phyloP scores from a whole-genome alignment of 129 eudicot species.

The Glebionis coronaria region DNA sequence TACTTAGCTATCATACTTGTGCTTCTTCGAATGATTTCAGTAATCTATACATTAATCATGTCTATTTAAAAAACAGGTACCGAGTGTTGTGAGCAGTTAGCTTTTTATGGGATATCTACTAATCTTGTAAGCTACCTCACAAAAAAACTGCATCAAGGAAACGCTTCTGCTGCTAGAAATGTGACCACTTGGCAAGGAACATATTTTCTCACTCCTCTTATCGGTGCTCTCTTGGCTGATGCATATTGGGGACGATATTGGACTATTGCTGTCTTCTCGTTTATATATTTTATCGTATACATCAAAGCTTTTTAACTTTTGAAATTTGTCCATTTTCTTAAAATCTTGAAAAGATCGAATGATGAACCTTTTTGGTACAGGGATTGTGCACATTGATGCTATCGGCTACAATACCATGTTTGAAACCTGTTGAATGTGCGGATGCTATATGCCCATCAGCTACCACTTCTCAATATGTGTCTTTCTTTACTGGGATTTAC shows the following conservation, averaged over 20 bases:
- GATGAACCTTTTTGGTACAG: too few species aligned
- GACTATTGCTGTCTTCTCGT: constrained; percentile 73
- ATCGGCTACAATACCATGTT: too few species aligned
- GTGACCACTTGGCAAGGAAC: constrained; percentile 83
- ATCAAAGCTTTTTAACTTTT: neutral
- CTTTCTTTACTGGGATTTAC: too few species aligned
- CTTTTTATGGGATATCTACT: constrained; percentile 65
- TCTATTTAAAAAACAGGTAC: constrained; percentile 39
- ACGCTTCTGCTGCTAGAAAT: constrained; percentile 65
- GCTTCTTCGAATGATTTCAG: neutral
- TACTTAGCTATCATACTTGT: neutral
- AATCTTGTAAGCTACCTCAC: constrained; percentile 74
- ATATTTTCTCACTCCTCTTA: constrained; percentile 68
- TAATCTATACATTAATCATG: neutral
- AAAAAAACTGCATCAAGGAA: constrained; percentile 60
- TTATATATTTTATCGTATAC: constrained; percentile 59
- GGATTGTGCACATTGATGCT: too few species aligned
- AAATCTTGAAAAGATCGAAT: too few species aligned
- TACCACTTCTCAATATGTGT: too few species aligned
- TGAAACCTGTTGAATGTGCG: too few species aligned
- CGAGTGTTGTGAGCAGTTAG: constrained; percentile 80
- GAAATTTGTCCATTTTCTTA: neutral
- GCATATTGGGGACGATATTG: constrained; percentile 87
- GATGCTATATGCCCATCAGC: too few species aligned
- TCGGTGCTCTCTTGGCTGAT: constrained; percentile 79